These are phyloP conservation scores for Albizia julibrissin DNA, from an alignment of 306 rosid species.

Conservation along the genomic window DNA sequence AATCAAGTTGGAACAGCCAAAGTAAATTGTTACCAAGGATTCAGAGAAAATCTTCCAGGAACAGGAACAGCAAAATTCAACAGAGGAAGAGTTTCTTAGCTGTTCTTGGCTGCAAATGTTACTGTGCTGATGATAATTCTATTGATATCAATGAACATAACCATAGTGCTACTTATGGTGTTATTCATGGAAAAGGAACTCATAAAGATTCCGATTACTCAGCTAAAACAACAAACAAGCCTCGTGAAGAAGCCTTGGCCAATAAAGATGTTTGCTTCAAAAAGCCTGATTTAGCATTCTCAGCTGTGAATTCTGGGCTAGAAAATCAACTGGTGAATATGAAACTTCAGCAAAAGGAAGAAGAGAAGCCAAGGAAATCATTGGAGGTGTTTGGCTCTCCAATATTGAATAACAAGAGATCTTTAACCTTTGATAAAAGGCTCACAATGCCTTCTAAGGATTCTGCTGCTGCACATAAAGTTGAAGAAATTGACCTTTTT, in stretches of 20 bases:
- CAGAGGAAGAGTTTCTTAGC: constrained; percentile 55
- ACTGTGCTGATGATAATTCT: constrained; percentile 65
- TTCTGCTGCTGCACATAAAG: constrained; percentile 21
- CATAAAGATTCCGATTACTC: constrained; percentile 37
- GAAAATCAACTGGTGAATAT: constrained; percentile 35
- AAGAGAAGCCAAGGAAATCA: constrained; percentile 52
- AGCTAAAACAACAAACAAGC: constrained; percentile 36
- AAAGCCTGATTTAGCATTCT: constrained; percentile 42
- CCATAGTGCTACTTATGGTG: constrained; percentile 27
- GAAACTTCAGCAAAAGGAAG: constrained; percentile 37
- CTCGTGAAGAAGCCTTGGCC: constrained; percentile 26
- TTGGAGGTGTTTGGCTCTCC: constrained; percentile 80
- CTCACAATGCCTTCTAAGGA: constrained; percentile 40
- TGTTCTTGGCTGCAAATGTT: constrained; percentile 60
- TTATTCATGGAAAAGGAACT: constrained; percentile 32
- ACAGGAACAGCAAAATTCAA: constrained; percentile 26
- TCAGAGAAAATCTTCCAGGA: constrained; percentile 21
- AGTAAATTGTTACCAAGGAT: constrained; percentile 47
- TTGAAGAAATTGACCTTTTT: constrained; percentile 42
- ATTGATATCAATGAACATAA: constrained; percentile 54
- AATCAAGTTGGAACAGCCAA: constrained; percentile 79
- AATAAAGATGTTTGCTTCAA: constrained; percentile 39
- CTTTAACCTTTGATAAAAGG: constrained; percentile 61
- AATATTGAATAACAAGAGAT: constrained; percentile 38
- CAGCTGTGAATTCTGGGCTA: constrained; percentile 29